A percentile compares a stretch with the other conserved stretches of the same genome.
phyloP scores from a whole-genome alignment of 2,329 filamentous ascomycete genomes.

The Pestalotiopsis fici region DNA sequence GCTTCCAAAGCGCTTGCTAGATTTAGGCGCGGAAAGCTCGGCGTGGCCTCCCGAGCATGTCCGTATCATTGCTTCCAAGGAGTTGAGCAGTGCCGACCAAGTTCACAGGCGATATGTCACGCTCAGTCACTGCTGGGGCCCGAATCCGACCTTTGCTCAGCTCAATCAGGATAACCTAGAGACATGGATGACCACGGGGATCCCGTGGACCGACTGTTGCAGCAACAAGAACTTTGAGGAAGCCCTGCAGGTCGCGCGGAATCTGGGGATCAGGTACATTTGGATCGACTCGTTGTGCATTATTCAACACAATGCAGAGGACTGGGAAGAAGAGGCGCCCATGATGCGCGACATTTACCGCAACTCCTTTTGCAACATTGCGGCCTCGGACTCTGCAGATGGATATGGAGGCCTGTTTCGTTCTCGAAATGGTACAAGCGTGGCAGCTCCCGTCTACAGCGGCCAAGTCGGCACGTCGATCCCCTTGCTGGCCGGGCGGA shows the following conservation, averaged over 20 bases:
- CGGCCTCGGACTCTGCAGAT: background rate
- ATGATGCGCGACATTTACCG: conserved; percentile 7
- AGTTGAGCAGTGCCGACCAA: background rate
- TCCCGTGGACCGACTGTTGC: background rate
- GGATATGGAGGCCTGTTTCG: conserved; percentile 1
- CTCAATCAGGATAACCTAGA: background rate
- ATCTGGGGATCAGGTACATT: background rate
- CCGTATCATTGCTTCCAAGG: background rate
- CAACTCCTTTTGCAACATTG: conserved; percentile 7
- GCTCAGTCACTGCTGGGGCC: conserved; percentile 4
- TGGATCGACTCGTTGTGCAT: conserved; percentile 9
- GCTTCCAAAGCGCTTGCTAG: background rate
- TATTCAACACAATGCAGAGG: background rate
- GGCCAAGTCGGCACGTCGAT: background rate
- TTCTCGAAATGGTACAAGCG: background rate
- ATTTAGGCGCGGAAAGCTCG: background rate
- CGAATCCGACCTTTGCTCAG: background rate
- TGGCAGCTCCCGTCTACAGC: background rate
- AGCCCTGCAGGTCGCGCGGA: background rate
- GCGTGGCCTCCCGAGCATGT: background rate
- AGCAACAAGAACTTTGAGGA: conserved; percentile 2
- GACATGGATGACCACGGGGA: background rate
- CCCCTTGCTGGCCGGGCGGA: background rate
- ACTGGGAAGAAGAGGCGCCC: background rate
- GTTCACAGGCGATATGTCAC: background rate